phyloP scores from a whole-genome alignment of 352 stramenopile species.

The Phytophthora syringae region DNA sequence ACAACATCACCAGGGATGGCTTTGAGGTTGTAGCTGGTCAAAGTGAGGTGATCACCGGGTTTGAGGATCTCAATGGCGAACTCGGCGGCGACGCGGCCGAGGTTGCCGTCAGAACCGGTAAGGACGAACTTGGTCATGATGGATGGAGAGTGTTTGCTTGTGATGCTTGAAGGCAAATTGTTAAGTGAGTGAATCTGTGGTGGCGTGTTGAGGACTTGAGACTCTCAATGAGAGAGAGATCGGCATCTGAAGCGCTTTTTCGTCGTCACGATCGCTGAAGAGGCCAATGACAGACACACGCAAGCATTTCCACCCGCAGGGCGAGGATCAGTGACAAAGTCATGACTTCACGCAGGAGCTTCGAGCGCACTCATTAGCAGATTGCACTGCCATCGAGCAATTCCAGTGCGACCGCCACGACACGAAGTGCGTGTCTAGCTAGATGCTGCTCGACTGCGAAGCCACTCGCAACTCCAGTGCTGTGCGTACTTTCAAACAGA shows the following conservation, averaged over 20 bases:
- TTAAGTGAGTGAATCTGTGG: constrained; percentile 12
- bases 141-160: not conserved
- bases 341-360: constrained; percentile 18
- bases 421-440: too few species aligned
- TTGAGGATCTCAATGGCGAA: constrained; percentile 31
- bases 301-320: constrained; percentile 4
- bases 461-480: too few species aligned
- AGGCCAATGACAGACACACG: not conserved
- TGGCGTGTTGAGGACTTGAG: not conserved
- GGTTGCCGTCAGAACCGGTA: constrained; percentile 34
- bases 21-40: constrained; percentile 39
- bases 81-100: constrained; percentile 34
- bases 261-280: not conserved
- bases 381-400: not conserved
- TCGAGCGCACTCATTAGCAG: constrained; percentile 2
- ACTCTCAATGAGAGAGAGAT: too few species aligned
- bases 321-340: constrained; percentile 3
- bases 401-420: too few species aligned
- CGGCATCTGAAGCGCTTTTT: too few species aligned
- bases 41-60: constrained; percentile 23
- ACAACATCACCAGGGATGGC: constrained; percentile 22
- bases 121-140: constrained; percentile 41
- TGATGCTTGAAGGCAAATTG: constrained; percentile 10
- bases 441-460: too few species aligned
- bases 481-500: too few species aligned